A percentile compares a stretch with the other conserved stretches of the same genome.
Evolutionary conservation across 2,329 filamentous ascomycete species (phyloP).

Genomic region (Pyricularia pennisetigena): DNA sequence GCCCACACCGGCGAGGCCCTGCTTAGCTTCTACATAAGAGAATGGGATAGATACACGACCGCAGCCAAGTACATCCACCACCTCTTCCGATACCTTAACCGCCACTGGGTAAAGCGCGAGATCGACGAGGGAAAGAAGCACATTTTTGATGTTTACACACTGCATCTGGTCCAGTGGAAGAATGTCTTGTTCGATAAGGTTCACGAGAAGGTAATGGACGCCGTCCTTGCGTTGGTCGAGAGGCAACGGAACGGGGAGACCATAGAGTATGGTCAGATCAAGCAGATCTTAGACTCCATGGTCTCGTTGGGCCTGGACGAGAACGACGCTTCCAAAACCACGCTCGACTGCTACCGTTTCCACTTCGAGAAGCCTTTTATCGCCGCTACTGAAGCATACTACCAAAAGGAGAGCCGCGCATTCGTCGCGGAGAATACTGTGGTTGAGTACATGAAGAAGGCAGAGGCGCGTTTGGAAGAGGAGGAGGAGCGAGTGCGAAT

Average conservation of each 20-base stretch:
- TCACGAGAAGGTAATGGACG: constrained; percentile 83
- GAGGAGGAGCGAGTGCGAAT: constrained; percentile 90
- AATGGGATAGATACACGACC: constrained; percentile 93
- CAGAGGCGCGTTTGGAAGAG: constrained; percentile 77
- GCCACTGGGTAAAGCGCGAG: constrained; percentile 98
- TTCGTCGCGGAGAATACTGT: constrained; percentile 96
- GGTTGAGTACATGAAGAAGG: constrained; percentile 99
- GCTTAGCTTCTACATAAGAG: constrained; percentile 85
- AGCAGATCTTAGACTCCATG: constrained; percentile 93
- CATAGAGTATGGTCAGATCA: constrained; percentile 94
- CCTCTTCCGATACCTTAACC: constrained; percentile 89
- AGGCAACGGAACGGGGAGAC: constrained; percentile 97
- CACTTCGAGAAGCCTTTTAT: constrained; percentile 94
- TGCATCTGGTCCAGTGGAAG: constrained; percentile 94
- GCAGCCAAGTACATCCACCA: constrained; percentile 98
- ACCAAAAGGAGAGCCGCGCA: constrained; percentile 82
- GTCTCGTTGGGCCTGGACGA: constrained; percentile 92
- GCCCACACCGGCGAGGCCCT: constrained; percentile 83
- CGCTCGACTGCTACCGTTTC: constrained; percentile 84
- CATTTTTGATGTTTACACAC: constrained; percentile 94
- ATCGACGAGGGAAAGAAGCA: constrained; percentile 99
- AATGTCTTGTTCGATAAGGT: constrained; percentile 80
- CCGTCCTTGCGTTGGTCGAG: constrained; percentile 89
- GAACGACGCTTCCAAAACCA: constrained; percentile 84
- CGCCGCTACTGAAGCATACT: constrained; percentile 73